Conservation (phyloP, 2,329 filamentous ascomycete genomes). For the Aspergillus costaricaensis region DNA sequence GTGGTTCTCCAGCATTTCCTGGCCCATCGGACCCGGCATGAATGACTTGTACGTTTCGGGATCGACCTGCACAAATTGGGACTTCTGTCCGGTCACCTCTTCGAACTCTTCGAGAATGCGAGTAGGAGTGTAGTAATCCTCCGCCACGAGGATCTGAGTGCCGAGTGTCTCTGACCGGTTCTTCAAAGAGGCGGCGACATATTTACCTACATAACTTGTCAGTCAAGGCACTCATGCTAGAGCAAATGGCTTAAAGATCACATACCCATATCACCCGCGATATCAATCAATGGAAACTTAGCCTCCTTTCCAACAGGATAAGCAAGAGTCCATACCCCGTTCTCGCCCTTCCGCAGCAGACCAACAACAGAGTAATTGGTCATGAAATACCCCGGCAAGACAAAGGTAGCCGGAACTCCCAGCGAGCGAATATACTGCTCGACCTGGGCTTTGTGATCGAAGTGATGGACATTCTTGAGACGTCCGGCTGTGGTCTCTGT, state of each 20-base stretch:
- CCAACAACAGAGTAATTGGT: constrained; percentile 34
- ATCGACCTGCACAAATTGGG: constrained; percentile 25
- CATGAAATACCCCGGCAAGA: constrained; percentile 48
- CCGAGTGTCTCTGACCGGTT: constrained; percentile 49
- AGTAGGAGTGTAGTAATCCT: constrained; percentile 41
- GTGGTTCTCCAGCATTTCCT: constrained; percentile 59
- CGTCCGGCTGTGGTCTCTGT: constrained; percentile 36
- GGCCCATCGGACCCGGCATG: constrained; percentile 24
- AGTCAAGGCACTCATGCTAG: background rate
- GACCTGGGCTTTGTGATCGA: constrained; percentile 45
- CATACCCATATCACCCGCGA: constrained; percentile 26
- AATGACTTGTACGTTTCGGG: constrained; percentile 29
- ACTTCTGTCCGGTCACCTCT: constrained; percentile 44
- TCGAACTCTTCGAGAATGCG: constrained; percentile 46
- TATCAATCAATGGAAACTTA: constrained; percentile 49
- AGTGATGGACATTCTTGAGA: constrained; percentile 38
- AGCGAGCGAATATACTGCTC: constrained; percentile 40
- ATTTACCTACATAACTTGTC: constrained; percentile 15
- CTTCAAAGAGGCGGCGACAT: constrained; percentile 35
- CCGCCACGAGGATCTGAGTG: constrained; percentile 49
- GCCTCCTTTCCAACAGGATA: constrained; percentile 30
- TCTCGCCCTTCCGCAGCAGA: constrained; percentile 30
- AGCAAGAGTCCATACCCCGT: constrained; percentile 30
- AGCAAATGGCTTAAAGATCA: background rate
- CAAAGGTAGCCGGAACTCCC: constrained; percentile 42